These are phyloP conservation scores for Auriscalpium microsporum DNA, from an alignment of 768 basidiomycete species.

Conservation along the genomic window DNA sequence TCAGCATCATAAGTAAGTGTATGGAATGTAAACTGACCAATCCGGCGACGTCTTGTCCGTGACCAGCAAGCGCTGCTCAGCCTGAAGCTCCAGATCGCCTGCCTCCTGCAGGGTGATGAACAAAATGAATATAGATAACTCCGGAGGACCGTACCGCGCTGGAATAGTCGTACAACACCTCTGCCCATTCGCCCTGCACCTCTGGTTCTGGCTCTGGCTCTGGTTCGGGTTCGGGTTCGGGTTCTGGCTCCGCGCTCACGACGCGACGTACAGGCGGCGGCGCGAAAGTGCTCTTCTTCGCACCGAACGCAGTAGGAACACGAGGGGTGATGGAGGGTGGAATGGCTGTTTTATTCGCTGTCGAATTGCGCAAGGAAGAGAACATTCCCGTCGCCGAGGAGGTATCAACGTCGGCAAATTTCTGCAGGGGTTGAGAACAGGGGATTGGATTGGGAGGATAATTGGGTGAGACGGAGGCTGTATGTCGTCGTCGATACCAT, in stretches of 20 bases:
- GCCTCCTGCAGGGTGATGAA: conserved; percentile 41
- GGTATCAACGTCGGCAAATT: conserved; percentile 53
- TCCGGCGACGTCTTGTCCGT: conserved; percentile 64
- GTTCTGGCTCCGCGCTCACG: neutral
- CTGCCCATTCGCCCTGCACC: conserved; percentile 59
- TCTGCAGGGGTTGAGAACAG: conserved; percentile 25
- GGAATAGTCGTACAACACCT: conserved; percentile 68
- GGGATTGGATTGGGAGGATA: neutral
- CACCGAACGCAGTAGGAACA: conserved; percentile 30
- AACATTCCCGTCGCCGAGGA: conserved; percentile 39
- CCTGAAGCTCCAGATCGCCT: conserved; percentile 54
- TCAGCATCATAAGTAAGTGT: neutral
- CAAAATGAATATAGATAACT: neutral
- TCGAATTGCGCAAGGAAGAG: conserved; percentile 37
- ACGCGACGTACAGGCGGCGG: conserved; percentile 42
- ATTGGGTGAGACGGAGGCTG: neutral
- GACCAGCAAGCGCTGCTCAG: conserved; percentile 51
- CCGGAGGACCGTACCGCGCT: conserved; percentile 39
- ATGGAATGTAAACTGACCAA: conserved; percentile 37
- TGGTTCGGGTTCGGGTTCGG: conserved; percentile 3
- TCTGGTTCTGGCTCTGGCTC: neutral
- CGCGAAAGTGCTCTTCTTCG: conserved; percentile 37
- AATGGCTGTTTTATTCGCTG: conserved; percentile 31
- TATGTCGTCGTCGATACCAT: neutral
- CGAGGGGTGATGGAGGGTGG: conserved; percentile 28